Conservation (phyloP, 495 filamentous ascomycete genomes). For the Aspergillus affinis region DNA sequence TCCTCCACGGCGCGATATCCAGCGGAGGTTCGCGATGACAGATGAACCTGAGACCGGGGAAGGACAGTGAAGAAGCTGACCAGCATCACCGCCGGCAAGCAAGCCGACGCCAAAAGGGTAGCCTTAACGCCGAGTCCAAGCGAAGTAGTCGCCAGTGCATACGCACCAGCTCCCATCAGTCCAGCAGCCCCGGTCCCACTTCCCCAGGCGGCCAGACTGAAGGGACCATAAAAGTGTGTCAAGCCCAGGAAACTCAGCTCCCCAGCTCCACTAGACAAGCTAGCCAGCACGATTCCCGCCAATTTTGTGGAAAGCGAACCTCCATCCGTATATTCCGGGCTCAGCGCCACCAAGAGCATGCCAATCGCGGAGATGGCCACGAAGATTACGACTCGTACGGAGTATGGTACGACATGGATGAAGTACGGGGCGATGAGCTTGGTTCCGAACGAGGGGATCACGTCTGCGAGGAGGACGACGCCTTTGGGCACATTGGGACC, state of each 20-base stretch:
- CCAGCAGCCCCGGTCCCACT: constrained; percentile 92
- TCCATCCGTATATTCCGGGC: constrained; percentile 58
- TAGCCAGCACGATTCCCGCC: constrained; percentile 80
- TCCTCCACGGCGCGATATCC: constrained; percentile 36
- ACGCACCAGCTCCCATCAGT: constrained; percentile 80
- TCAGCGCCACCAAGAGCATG: constrained; percentile 85
- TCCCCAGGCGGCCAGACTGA: constrained; percentile 88
- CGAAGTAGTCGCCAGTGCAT: constrained; percentile 80
- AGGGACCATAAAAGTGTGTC: constrained; percentile 91
- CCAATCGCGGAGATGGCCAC: constrained; percentile 69
- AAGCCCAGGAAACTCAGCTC: constrained; percentile 87
- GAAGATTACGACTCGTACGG: constrained; percentile 69
- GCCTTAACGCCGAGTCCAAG: constrained; percentile 66
- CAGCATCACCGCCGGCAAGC: constrained; percentile 79
- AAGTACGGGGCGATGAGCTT: constrained; percentile 92
- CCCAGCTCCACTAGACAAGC: constrained; percentile 77
- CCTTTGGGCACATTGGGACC: constrained; percentile 81
- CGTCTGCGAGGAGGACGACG: constrained; percentile 88
- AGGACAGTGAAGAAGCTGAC: constrained; percentile 80
- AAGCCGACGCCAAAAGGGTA: constrained; percentile 73
- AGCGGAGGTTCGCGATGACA: constrained; percentile 13
- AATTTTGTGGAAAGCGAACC: constrained; percentile 71
- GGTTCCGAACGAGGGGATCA: constrained; percentile 81
- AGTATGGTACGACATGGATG: constrained; percentile 83
- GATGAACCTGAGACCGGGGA: constrained; percentile 59